A percentile compares a stretch with the other conserved stretches of the same genome.
Conservation (phyloP, 2,329 filamentous ascomycete genomes). For the Fusarium sp. region DNA sequence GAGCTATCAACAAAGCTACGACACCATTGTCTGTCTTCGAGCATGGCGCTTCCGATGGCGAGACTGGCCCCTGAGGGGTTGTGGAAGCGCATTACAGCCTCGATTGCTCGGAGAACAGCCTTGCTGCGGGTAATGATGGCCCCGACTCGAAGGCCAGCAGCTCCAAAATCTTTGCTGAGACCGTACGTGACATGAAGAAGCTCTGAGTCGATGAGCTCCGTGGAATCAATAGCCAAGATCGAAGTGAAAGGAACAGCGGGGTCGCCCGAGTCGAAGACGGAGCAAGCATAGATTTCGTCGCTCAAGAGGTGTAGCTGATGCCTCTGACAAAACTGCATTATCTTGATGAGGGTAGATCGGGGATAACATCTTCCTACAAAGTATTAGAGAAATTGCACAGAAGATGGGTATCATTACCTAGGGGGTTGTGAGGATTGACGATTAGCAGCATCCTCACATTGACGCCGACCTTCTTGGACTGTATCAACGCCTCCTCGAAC, state of each 20-base stretch:
- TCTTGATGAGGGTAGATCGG: slow-evolving; percentile 57
- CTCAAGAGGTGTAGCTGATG: slow-evolving; percentile 68
- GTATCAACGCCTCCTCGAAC: slow-evolving; percentile 61
- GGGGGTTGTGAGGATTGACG: slow-evolving; percentile 69
- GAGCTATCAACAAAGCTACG: slow-evolving; percentile 61
- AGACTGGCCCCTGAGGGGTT: slow-evolving; percentile 63
- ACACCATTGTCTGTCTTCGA: slow-evolving; percentile 63
- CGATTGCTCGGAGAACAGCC: slow-evolving; percentile 54
- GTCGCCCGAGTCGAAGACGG: slow-evolving; percentile 60
- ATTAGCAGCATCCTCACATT: slow-evolving; percentile 65
- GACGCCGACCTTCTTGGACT: slow-evolving; percentile 54
- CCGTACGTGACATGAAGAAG: slow-evolving; percentile 67
- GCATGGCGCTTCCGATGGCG: slow-evolving; percentile 60
- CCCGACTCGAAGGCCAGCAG: slow-evolving; percentile 67
- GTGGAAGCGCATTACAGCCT: slow-evolving; percentile 62
- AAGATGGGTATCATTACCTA: slow-evolving; percentile 52
- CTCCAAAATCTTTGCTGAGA: slow-evolving; percentile 67
- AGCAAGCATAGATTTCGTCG: slow-evolving; percentile 73
- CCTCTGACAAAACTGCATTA: slow-evolving; percentile 66
- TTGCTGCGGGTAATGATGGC: slow-evolving; percentile 60
- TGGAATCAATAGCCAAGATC: slow-evolving; percentile 61
- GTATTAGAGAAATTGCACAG: slow-evolving; percentile 17
- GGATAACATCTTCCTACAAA: slow-evolving; percentile 60
- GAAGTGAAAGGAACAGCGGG: slow-evolving; percentile 62
- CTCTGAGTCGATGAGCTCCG: slow-evolving; percentile 61